Evolutionary conservation across 768 basidiomycete species (phyloP), one percentile per base, ranked within the genome.

Genomic region (Hydnomerulius pinastri): DNA sequence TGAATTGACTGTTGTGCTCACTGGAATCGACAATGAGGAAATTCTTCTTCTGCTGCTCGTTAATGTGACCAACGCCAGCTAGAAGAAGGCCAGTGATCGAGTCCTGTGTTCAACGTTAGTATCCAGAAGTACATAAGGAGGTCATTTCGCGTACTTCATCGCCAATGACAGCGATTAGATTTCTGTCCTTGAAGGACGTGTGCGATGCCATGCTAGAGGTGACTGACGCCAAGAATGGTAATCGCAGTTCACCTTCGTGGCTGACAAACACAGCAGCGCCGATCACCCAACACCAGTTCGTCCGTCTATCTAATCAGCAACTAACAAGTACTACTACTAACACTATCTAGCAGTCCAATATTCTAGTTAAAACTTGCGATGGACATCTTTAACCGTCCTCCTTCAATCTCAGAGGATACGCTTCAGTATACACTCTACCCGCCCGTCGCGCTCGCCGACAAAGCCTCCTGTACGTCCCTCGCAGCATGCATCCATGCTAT

Each of bases 1-100:
- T 28, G 4, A 35, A 20, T 55, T 48, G 37, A 45, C 30, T 35
- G 28, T 40, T 20, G 44, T n/a, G 75, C 88, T 55, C 63, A 98
- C 97, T 99, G 9, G 86, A 65, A 61, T 98, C 96, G 32, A 98
- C 97, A 27, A 98, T 84, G 39, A 98, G 76, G 69, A 99, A 98
- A 75, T 98, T 99, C 87, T 97, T 97, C 79, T 89, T 91, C 74
- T 93, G 91, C 37, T 88, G 80, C 51, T 89, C 84, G 59, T 87
- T 86, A 55, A 98, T 78, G 69, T 99, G 90, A 1, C 97, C 97
- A 39, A 98, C 82, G 29, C 97, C 97, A 6, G 97, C 97, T 41
- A 99, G 79, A 35, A 99, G 80, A 13, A 98, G 79, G 35, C 97
- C 97, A 0, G 97, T 98, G 54, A 98, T 91, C 4, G 96, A 92